phyloP scores from a whole-genome alignment of 805 yeast species.

The Ogataea sp. region DNA sequence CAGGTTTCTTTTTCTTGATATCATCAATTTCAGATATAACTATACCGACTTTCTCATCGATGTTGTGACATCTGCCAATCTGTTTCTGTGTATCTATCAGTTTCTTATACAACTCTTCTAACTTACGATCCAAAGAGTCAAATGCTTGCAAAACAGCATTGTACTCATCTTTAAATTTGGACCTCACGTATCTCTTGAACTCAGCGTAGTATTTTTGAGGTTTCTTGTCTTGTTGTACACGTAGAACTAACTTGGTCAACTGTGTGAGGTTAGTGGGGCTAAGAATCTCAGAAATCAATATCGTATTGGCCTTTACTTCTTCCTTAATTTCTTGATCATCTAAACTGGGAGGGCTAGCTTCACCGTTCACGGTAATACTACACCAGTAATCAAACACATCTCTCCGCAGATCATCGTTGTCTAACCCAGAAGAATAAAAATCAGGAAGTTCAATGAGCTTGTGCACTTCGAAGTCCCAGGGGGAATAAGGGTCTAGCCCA shows the following conservation, averaged over 20 bases:
- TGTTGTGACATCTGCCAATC: no score
- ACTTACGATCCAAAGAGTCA: no score
- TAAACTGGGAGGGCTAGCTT: no score
- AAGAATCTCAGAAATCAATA: no score
- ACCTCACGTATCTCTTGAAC: conserved; percentile 15
- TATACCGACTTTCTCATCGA: no score
- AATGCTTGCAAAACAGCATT: no score
- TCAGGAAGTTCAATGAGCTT: conserved; percentile 14
- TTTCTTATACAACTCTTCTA: no score
- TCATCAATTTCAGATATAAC: no score
- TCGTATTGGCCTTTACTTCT: conserved; percentile 4
- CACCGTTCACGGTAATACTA: background rate
- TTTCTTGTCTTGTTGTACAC: conserved; percentile 4
- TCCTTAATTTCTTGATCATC: conserved; percentile 2
- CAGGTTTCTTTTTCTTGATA: no score
- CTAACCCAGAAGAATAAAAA: conserved; percentile 11
- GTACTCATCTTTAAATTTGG: conserved; percentile 5
- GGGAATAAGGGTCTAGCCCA: conserved; percentile 11
- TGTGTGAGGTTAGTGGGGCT: no score
- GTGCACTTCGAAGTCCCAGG: conserved; percentile 17
- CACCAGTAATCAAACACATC: conserved; percentile 18
- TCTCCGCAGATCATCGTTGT: conserved; percentile 9
- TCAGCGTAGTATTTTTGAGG: conserved; percentile 18
- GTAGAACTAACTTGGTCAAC: no score
- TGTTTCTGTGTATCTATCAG: no score